Percentiles rank a stretch among this genome's conserved stretches.
phyloP scores from a whole-genome alignment of 2,329 filamentous ascomycete species.

The Ceratocystis alfenasii region DNA sequence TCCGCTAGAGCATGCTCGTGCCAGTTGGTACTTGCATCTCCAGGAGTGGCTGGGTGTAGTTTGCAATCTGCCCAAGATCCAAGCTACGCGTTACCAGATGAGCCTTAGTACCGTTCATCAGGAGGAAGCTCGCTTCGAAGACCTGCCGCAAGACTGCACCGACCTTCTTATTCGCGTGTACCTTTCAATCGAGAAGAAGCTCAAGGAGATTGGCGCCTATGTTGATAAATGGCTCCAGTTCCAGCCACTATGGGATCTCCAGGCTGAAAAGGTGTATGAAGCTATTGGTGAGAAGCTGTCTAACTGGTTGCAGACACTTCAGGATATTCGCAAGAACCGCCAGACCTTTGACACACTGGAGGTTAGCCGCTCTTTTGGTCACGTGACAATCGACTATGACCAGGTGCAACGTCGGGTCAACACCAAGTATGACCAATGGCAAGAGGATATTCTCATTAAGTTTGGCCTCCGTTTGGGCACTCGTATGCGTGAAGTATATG shows the following conservation, averaged over 20 bases:
- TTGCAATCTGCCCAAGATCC: constrained; percentile 86
- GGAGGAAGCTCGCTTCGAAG: constrained; percentile 62
- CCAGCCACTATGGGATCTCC: constrained; percentile 95
- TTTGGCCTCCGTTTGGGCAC: constrained; percentile 81
- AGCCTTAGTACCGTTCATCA: constrained; percentile 56
- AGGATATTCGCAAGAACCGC: constrained; percentile 90
- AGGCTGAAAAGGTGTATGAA: constrained; percentile 90
- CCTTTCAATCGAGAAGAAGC: constrained; percentile 66
- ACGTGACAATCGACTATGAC: constrained; percentile 92
- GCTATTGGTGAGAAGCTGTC: constrained; percentile 81
- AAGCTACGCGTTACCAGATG: constrained; percentile 91
- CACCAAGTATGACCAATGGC: constrained; percentile 98
- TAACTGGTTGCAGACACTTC: constrained; percentile 87
- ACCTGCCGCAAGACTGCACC: constrained; percentile 74
- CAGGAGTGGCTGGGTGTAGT: constrained; percentile 89
- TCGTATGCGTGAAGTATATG: constrained; percentile 83
- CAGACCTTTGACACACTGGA: constrained; percentile 96
- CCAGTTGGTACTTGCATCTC: constrained; percentile 85
- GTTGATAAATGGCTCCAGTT: constrained; percentile 98
- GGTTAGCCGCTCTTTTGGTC: constrained; percentile 82
- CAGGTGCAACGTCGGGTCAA: constrained; percentile 98
- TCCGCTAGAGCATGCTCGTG: constrained; percentile 78
- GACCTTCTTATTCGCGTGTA: constrained; percentile 71
- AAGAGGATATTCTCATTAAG: constrained; percentile 89
- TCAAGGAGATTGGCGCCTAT: constrained; percentile 68